Base-by-base conservation (phyloP, 345 rosid species). In the Arabidopsis arenosa region DNA sequence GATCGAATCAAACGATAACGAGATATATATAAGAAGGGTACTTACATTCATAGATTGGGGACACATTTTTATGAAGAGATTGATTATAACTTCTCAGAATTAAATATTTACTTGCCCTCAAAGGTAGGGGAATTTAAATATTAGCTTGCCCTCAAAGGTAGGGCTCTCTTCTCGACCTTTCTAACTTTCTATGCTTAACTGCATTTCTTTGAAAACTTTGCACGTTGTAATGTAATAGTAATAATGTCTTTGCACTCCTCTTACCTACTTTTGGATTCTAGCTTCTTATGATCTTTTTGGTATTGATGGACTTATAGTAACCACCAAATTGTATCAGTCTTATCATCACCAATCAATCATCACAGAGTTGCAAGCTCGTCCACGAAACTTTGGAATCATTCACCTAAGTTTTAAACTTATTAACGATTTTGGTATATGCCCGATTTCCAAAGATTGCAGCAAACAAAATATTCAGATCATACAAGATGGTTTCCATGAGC, bases 91-190 rank as follows among this genome's bases (percentile, higher is more conserved):
- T 68, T 30, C 45, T 68, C 51, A 44, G 56, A 70, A 70, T 70
- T 70, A 37, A 77, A 77, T 70, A 63, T 51, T 36, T 56, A 37
- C 65, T 43, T 76, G 75, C 75, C 80, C 75, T 70, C 17, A 7
- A 54, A 60, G 63, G 66, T 60, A 76, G 70, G 80, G 32, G 62
- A 69, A 70, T 62, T 69, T 45, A 63, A 76, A 76, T 69, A 63
- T 18, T 62, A 44, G 69, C 69, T 52, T 75, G 75, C 80, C 80
- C 75, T 70, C 14, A 15, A 54, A 44, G 49, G 72, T 68, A 77
- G 71, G 80, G 75, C 72, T 77, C 37, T 76, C 71, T 76, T 70
- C 70, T 76, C 63, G 75, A 76, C 74, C 69, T 75, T 68, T 76
- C 74, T 75, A 60, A 44, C 39, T 15, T 55, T 70, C 44, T 28